phyloP scores from a whole-genome alignment of 2,329 filamentous ascomycete species.

The Diaporthe eres region DNA sequence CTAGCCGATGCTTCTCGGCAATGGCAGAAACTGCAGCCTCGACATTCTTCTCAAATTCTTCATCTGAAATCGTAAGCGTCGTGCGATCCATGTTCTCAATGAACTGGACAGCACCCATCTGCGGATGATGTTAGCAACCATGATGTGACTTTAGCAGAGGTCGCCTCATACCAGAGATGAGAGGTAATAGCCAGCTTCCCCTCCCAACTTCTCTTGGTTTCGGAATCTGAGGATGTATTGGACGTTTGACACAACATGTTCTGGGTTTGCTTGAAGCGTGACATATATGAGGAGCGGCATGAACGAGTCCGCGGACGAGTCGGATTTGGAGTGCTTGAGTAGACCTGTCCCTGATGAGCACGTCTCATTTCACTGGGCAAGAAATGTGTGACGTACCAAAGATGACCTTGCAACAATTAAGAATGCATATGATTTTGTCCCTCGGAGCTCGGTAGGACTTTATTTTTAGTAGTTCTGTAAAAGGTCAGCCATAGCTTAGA shows the following conservation, averaged over 20 bases:
- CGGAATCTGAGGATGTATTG: constrained; percentile 98
- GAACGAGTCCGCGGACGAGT: constrained; percentile 96
- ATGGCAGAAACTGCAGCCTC: constrained; percentile 96
- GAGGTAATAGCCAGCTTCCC: constrained; percentile 98
- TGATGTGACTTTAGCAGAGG: not conserved
- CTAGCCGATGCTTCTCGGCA: constrained; percentile 83
- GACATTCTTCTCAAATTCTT: constrained; percentile 97
- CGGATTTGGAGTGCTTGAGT: constrained; percentile 90
- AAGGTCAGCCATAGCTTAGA: constrained; percentile 45
- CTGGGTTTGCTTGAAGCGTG: constrained; percentile 92
- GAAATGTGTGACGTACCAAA: constrained; percentile 75
- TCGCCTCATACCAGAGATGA: constrained; percentile 79
- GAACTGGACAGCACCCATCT: constrained; percentile 96
- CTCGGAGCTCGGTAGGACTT: constrained; percentile 96
- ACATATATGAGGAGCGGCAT: constrained; percentile 96
- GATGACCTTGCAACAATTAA: constrained; percentile 99
- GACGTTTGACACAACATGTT: constrained; percentile 96
- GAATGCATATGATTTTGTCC: constrained; percentile 97
- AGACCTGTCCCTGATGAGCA: constrained; percentile 68
- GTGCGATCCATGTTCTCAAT: constrained; percentile 97
- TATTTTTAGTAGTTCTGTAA: constrained; percentile 91
- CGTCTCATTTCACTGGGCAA: not conserved
- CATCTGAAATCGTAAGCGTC: constrained; percentile 91
- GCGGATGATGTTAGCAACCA: not conserved
- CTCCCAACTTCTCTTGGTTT: constrained; percentile 96